A percentile compares a stretch with the other conserved stretches of the same genome.
These are phyloP conservation scores for Candida pseudocylindracea DNA, from an alignment of 1,139 yeast species.

Conservation along the genomic window DNA sequence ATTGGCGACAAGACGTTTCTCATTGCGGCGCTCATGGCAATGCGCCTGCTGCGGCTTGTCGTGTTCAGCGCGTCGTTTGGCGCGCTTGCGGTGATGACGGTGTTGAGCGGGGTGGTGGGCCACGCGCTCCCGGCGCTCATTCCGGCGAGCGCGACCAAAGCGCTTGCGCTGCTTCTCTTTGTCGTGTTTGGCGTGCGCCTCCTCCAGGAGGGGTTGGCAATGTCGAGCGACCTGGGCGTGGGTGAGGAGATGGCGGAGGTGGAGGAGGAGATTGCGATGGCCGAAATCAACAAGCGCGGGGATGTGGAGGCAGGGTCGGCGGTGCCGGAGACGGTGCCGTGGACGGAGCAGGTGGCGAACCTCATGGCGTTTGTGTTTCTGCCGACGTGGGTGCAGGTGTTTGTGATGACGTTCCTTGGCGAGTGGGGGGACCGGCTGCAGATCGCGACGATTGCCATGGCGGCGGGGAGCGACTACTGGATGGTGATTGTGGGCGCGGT, in stretches of 20 bases:
- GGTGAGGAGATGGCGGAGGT: slow-evolving; percentile 94
- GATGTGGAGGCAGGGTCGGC: slow-evolving; percentile 33
- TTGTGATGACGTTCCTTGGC: slow-evolving; percentile 88
- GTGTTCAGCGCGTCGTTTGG: slow-evolving; percentile 77
- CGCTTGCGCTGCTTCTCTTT: slow-evolving; percentile 62
- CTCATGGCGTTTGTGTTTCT: slow-evolving; percentile 47
- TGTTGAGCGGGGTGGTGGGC: slow-evolving; percentile 78
- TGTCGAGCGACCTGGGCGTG: slow-evolving; percentile 70
- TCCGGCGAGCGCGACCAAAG: slow-evolving; percentile 60
- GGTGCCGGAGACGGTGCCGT: slow-evolving; percentile 5
- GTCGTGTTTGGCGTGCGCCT: slow-evolving; percentile 66
- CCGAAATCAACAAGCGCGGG: slow-evolving; percentile 27
- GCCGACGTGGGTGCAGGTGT: slow-evolving; percentile 88
- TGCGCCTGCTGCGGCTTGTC: slow-evolving; percentile 66
- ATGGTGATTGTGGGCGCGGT: slow-evolving; percentile 76
- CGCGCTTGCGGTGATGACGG: slow-evolving; percentile 81
- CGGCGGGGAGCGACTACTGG: slow-evolving; percentile 91
- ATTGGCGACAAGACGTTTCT: slow-evolving; percentile 94
- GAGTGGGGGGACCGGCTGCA: slow-evolving; percentile 99
- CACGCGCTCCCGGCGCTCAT: slow-evolving; percentile 74
- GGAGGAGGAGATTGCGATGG: slow-evolving; percentile 70
- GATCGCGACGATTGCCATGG: slow-evolving; percentile 96
- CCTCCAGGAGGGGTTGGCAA: slow-evolving; percentile 56
- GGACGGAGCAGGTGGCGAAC: slow-evolving; percentile 15
- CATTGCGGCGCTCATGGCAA: slow-evolving; percentile 95